Conservation (phyloP, 305 asterid genomes). For the Fraxinus floribunda region DNA sequence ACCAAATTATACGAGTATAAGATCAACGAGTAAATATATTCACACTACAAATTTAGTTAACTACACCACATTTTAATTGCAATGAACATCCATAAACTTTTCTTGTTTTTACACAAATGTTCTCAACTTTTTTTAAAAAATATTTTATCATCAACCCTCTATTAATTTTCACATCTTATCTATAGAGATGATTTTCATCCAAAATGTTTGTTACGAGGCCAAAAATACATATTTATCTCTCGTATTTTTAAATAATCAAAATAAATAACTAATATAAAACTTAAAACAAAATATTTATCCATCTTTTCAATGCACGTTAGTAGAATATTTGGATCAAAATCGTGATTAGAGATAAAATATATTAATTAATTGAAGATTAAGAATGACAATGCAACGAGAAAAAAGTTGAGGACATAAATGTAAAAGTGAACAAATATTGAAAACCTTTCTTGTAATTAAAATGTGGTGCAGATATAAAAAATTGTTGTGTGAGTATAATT, state of each 20-base stretch:
- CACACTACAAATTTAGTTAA: background rate
- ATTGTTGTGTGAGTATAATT: too few species aligned
- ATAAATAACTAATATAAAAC: too few species aligned
- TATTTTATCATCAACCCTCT: background rate
- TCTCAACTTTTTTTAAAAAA: background rate
- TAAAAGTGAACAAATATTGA: too few species aligned
- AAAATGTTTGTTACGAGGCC: background rate
- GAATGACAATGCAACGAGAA: too few species aligned
- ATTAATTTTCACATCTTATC: background rate
- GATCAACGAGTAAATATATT: background rate
- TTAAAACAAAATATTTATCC: background rate
- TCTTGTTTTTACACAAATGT: background rate
- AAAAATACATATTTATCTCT: background rate
- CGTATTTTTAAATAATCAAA: too few species aligned
- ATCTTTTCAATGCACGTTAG: background rate
- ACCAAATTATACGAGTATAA: background rate
- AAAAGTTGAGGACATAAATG: background rate
- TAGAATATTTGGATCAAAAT: too few species aligned
- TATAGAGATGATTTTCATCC: background rate
- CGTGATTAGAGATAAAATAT: too few species aligned
- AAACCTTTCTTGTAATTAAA: too few species aligned
- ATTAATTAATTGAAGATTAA: too few species aligned
- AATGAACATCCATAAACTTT: background rate
- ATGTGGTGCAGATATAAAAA: too few species aligned
- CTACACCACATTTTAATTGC: background rate